Conservation (phyloP, 179 eudicot species). For the Corrigiola litoralis region DNA sequence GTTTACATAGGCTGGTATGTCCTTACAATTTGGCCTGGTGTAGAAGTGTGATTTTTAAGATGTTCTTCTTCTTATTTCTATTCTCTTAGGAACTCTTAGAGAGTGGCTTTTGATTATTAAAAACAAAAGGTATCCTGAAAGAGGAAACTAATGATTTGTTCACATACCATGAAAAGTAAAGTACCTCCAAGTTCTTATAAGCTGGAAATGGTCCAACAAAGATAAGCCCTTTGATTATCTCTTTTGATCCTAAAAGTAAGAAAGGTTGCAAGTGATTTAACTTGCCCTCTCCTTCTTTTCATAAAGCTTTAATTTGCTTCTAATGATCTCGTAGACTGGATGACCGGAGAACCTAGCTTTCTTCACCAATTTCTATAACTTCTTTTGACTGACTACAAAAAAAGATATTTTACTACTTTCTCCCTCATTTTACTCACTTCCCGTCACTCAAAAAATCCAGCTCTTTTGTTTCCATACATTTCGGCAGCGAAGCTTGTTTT, state of each 20-base stretch:
- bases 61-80: neutral
- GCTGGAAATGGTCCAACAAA: slow-evolving; percentile 43
- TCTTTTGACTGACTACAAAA: slow-evolving; percentile 46
- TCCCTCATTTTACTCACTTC: slow-evolving; percentile 13
- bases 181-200: slow-evolving; percentile 20
- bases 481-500: neutral
- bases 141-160: slow-evolving; percentile 30
- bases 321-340: slow-evolving; percentile 17
- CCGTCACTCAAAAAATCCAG: neutral
- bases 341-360: slow-evolving; percentile 10
- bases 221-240: slow-evolving; percentile 38
- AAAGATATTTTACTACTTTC: slow-evolving; percentile 20
- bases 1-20: no score
- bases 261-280: slow-evolving; percentile 19
- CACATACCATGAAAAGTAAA: slow-evolving; percentile 33
- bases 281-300: slow-evolving; percentile 28
- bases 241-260: slow-evolving; percentile 32
- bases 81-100: neutral
- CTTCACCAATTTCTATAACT: slow-evolving; percentile 39
- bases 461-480: slow-evolving; percentile 5
- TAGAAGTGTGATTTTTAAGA: no score
- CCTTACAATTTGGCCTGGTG: no score
- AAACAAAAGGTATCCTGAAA: slow-evolving; percentile 16
- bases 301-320: slow-evolving; percentile 31
- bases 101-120: neutral